Conservation (phyloP, 2,329 filamentous ascomycete genomes). For the Scolecobasidium constrictum region DNA sequence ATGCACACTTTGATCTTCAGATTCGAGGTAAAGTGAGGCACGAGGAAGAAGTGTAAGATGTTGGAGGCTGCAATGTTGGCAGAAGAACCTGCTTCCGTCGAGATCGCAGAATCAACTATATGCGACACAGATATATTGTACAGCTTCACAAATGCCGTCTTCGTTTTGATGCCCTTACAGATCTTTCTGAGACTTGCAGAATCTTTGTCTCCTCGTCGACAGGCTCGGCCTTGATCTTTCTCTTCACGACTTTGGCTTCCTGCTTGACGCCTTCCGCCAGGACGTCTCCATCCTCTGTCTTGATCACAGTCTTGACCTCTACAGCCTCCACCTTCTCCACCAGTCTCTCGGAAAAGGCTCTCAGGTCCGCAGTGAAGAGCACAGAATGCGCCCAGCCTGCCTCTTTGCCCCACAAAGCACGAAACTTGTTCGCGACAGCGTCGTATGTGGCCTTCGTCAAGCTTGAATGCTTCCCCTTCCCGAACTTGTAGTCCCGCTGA, state of each 20-base stretch:
- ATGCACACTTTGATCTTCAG: neutral
- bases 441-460: slow-evolving; percentile 84
- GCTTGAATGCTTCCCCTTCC: slow-evolving; percentile 69
- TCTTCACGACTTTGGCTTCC: slow-evolving; percentile 18
- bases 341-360: slow-evolving; percentile 65
- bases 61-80: too few relatives aligned
- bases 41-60: too few relatives aligned
- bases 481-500: slow-evolving; percentile 88
- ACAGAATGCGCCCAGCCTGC: slow-evolving; percentile 98
- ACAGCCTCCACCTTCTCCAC: slow-evolving; percentile 33
- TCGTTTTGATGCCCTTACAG: slow-evolving; percentile 24
- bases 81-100: too few relatives aligned
- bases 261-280: slow-evolving; percentile 11
- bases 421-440: slow-evolving; percentile 81
- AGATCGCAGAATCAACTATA: too few relatives aligned
- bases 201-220: slow-evolving; percentile 28
- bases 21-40: too few relatives aligned
- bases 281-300: slow-evolving; percentile 13
- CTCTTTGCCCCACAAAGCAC: slow-evolving; percentile 79
- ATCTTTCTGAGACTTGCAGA: slow-evolving; percentile 27
- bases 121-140: too few relatives aligned
- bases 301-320: slow-evolving; percentile 15
- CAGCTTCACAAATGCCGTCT: slow-evolving; percentile 15
- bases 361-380: slow-evolving; percentile 86
- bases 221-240: slow-evolving; percentile 29